Evolutionary conservation across 2,329 filamentous ascomycete species (phyloP), one percentile per base, ranked within the genome.

Genomic region (Aspergillus hiratsukae): DNA sequence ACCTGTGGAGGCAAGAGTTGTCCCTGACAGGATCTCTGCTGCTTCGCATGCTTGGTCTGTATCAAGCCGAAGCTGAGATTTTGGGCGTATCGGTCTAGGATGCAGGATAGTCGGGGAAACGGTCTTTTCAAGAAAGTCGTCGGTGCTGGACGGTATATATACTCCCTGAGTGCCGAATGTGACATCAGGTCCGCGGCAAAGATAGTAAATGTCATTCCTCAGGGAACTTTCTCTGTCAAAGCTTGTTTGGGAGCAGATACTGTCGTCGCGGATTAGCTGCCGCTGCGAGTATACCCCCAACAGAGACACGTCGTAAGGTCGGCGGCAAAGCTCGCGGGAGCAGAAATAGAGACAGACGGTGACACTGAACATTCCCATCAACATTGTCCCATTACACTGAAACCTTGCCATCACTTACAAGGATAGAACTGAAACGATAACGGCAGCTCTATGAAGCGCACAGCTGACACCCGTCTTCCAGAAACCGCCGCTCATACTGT

Each of bases 401-500:
- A 2, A 1, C 3, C 25, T 29, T 2, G 5, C 31, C 3, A 53
- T 21, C 10, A 64, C 73, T 59, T 65, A 75, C 73, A 76, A 66
- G 40, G 71, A 65, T 3, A 72, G 45, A 11, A 74, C 65, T 0
- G 70, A 66, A 7, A 74, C 59, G 29, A 73, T 68, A 17, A 75
- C 68, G 2, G 64, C 61, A 0, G 65, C 64, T 29, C 72, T 63
- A 53, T 75, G 72, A 41, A 76, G 68, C 23, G 66, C 66, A 60
- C 73, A 76, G 54, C 72, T 73, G 11, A 65, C 55, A 23, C 73
- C 73, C 23, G 64, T 64, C 53, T 68, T 67, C 73, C 73, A 75
- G 49, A 69, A 72, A 14, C 59, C 59, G 14, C 52, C 63, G 35
- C 60, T 57, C 1, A 61, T 60, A 40, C 64, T 63, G 23, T 64